Base-by-base conservation (phyloP, 78 protist genomes). In the Dictyostelium discoideum region DNA sequence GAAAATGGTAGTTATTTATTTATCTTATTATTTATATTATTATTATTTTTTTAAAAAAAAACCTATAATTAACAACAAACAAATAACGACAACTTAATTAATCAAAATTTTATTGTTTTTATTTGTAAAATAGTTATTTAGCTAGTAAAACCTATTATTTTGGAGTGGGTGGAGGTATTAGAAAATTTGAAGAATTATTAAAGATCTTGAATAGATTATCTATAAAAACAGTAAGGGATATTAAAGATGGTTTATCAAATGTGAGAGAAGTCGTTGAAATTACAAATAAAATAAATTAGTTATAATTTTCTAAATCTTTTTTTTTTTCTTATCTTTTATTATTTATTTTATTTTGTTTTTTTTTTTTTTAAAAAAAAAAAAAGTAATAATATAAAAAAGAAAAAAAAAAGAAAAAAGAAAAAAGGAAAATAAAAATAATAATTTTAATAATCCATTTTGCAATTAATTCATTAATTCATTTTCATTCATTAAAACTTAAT, bases 131-230 rank as follows among this genome's bases (percentile, higher is more conserved):
- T 86, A 87, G 93, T 89, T 69, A 63, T 24, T 40, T 89, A 50
- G 84, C 94, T 37, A 77, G 81, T 14, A 89, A 89, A 69, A 73
- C 94, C 5, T 89, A 79, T 48, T 89, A 89, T 65, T 89, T 89
- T 89, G 94, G 94, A 39, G 94, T 89, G 22, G 94, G 94, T 26
- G 94, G 94, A 48, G 85, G 94, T 29, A 67, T 54, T 20, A 20
- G 37, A 16, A 73, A 89, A 80, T 89, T 89, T 57, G 85, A 89
- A 81, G 78, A 89, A 60, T 13, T 89, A 22, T 42, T 67, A 48
- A 69, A 86, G n/a, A 50, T 32, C 5, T 26, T 50, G 22, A 40
- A 77, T 11, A 26, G 26, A 26, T 77, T 86, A 86, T 76, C 50
- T 46, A 24, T 69, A n/a, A 85, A n/a, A 69, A 85, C 40, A 26